phyloP scores from a whole-genome alignment of 2,329 filamentous ascomycete genomes.

The Nemania sp. region DNA sequence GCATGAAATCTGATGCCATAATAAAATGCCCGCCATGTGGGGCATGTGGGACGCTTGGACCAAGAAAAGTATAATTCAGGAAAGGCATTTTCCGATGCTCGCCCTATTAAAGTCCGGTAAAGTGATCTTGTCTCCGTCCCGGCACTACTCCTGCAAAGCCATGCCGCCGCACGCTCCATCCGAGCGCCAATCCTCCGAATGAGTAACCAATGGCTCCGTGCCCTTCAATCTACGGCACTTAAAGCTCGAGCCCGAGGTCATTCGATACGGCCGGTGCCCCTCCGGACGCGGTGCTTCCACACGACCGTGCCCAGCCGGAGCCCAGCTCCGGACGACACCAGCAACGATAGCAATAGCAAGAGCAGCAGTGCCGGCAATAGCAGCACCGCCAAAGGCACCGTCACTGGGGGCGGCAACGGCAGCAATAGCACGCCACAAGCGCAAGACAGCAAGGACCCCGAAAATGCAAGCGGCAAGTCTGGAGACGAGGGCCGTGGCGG shows the following conservation, averaged over 20 bases:
- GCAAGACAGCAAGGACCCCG: no score
- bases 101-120: no score
- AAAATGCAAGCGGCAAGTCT: conserved; percentile 22
- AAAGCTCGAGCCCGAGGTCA: no score
- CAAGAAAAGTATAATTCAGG: no score
- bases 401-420: no score
- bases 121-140: neutral
- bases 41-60: conserved; percentile 12
- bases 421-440: no score
- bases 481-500: conserved; percentile 19
- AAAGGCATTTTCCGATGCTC: no score
- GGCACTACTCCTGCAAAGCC: conserved; percentile 26
- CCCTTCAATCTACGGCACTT: conserved; percentile 36
- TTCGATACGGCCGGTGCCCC: conserved; percentile 17
- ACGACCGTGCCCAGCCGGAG: conserved; percentile 25
- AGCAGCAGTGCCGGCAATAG: neutral
- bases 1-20: no score
- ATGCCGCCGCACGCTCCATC: conserved; percentile 39
- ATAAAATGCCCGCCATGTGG: neutral
- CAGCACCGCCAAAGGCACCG: no score
- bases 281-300: conserved; percentile 32
- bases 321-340: conserved; percentile 25
- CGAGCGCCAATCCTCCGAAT: conserved; percentile 41
- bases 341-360: conserved; percentile 28
- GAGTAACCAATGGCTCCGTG: conserved; percentile 39